Base-by-base conservation (phyloP, 345 rosid species). In the Boechera stricta region DNA sequence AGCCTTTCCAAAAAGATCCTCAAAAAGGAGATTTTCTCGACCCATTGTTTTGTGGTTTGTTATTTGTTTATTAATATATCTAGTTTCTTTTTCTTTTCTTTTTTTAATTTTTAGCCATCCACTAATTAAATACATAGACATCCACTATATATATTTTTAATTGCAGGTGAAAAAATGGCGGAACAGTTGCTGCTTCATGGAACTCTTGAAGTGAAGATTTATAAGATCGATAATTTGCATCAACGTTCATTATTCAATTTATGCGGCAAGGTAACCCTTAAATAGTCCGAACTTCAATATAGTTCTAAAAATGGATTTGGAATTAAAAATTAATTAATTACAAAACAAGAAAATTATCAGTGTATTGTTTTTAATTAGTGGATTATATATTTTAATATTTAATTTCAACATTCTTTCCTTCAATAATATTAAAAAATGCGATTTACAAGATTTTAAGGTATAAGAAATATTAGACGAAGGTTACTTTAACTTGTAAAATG, bases 161-260 rank as follows among this genome's bases (percentile, higher is more conserved):
- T 18, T 55, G 59, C 29, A 45, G 64, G 72, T 59, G 58, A 45
- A 60, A 38, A 31, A 62, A 72, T 72, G 74, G 80, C 75, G 80
- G 79, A 60, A 68, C 49, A 57, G 29, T 71, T 44, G 52, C 67
- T 86, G 74, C 89, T 90, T 12, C 98, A 92, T 45, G 96, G 98
- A 10, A 85, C 79, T 16, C 91, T 92, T 74, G 28, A 29, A 21
- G 96, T 79, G 10, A 81, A 75, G 9, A 78, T 92, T 13, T 69
- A 62, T 36, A 91, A 79, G 73, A 69, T 89, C 59, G 87, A 90
- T 60, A 59, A 41, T 55, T 72, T 90, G 26, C 79, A 78, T 3
- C 63, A 70, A 38, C 86, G 90, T 26, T 80, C 82, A 47, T 82
- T 85, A 69, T 75, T 83, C 48, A 81, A 67, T 59, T 47, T 83